Percentiles rank a stretch among this genome's conserved stretches.
phyloP scores from a whole-genome alignment of 177 flowering plant species.

The Vitis hybrid region DNA sequence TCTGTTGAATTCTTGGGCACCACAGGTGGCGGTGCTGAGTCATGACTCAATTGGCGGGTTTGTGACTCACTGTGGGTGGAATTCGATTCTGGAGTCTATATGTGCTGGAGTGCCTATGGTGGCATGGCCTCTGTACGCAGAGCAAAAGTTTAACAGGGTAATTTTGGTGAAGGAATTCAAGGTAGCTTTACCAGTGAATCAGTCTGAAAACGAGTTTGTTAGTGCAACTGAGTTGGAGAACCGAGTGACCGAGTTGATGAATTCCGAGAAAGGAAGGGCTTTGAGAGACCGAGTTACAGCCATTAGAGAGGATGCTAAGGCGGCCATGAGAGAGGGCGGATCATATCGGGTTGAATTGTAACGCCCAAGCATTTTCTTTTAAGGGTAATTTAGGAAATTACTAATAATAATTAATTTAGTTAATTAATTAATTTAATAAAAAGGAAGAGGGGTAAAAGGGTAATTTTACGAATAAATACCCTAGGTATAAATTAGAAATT shows the following conservation, averaged over 20 bases:
- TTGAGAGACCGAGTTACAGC: background rate
- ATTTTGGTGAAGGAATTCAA: conserved; percentile 14
- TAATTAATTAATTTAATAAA: too few species aligned
- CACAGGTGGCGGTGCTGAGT: too few species aligned
- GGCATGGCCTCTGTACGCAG: conserved; percentile 18
- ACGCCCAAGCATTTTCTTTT: too few species aligned
- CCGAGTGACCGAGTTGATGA: conserved; percentile 22
- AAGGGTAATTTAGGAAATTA: too few species aligned
- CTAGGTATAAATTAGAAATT: too few species aligned
- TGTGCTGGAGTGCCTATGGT: conserved; percentile 11
- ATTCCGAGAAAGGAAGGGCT: conserved; percentile 10
- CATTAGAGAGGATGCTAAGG: conserved; percentile 2
- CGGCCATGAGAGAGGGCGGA: too few species aligned
- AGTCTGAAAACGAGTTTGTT: conserved; percentile 5
- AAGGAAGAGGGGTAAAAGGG: too few species aligned
- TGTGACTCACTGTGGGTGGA: too few species aligned
- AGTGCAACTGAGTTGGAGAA: conserved; percentile 15
- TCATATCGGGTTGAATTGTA: too few species aligned
- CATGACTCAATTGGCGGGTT: too few species aligned
- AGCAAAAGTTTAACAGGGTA: conserved; percentile 11
- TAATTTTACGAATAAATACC: too few species aligned
- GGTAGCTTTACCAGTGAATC: conserved; percentile 10
- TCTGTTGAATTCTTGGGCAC: background rate
- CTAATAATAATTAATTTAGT: too few species aligned
- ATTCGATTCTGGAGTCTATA: conserved; percentile 5